Base-by-base conservation (phyloP, 768 basidiomycete species). In the Rhodotorula babjevae region DNA sequence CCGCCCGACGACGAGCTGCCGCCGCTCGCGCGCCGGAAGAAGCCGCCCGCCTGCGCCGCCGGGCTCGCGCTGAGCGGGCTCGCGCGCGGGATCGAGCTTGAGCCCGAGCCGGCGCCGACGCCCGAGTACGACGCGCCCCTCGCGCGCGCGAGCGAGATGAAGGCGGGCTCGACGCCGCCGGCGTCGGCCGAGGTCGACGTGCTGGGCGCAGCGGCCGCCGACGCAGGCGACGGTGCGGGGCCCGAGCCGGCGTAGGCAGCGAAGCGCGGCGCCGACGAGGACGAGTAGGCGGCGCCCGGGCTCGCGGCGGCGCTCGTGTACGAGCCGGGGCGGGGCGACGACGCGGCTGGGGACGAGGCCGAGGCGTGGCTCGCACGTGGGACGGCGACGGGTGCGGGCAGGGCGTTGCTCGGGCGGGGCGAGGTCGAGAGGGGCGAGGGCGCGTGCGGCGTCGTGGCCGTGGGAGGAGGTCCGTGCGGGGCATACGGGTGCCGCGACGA, bases 401-500 rank as follows among this genome's bases (percentile, higher is more conserved):
- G n/a, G 12, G 53, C 53, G 49, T 50, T 25, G 8, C 9, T 5
- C 50, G 50, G 23, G 50, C 49, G 49, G 7, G 50, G 21, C 40
- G 53, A 63, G 33, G 12, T 25, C 16, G 63, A 56, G 33, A 50
- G 50, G 7, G 62, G 25, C 10, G 56, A 46, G 5, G 64, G 23
- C 40, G 58, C 36, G 33, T 18, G 7, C 18, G 56, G 33, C 16
- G 44, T 14, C 44, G 44, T 18, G n/a, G n/a, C n/a, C 14, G 44
- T 46, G 14, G 29, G 9, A 23, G 40, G 6, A 23, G 27, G 50
- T 2, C 3, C 3, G 64, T 25, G 18, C 16, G n/a, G 19, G 14
- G 74, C 65, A 60, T 65, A 70, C 19, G 63, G 67, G 36, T 75
- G 70, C 19, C 74, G 70, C n/a, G 70, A 71, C 12, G 74, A 68